These are phyloP conservation scores for Apiospora aurea DNA, from an alignment of 2,329 filamentous ascomycete genomes.

Conservation along the genomic window DNA sequence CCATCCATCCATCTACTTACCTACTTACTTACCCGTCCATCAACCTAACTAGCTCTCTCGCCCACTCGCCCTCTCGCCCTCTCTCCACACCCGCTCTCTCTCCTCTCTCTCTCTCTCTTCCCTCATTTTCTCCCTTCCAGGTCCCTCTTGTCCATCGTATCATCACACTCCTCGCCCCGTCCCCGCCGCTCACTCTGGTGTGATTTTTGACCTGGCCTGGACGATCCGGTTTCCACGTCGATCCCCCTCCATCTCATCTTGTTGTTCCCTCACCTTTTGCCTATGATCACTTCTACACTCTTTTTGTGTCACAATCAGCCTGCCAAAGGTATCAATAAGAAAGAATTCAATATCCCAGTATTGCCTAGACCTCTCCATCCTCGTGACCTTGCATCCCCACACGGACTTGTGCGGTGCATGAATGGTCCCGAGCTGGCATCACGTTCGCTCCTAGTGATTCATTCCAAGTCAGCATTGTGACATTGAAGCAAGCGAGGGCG, in stretches of 20 bases:
- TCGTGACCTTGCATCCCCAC: constrained; percentile 17
- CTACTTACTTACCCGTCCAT: constrained; percentile 21
- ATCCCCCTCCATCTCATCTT: constrained; percentile 6
- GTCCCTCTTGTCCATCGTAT: background rate
- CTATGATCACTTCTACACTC: constrained; percentile 6
- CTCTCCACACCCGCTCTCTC: constrained; percentile 20
- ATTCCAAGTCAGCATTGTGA: constrained; percentile 20
- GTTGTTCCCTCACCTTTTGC: background rate
- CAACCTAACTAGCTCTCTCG: constrained; percentile 11
- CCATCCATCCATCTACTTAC: constrained; percentile 4
- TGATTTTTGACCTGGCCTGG: constrained; percentile 3
- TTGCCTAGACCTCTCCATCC: constrained; percentile 19
- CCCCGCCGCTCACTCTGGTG: constrained; percentile 8
- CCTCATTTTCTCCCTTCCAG: constrained; percentile 21
- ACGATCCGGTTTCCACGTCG: background rate
- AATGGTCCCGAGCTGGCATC: constrained; percentile 18
- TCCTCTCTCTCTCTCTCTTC: constrained; percentile 23
- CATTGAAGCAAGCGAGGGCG: constrained; percentile 4
- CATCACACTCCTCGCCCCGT: constrained; percentile 1
- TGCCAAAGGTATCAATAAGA: constrained; percentile 20
- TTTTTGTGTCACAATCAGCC: constrained; percentile 14
- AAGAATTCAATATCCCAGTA: constrained; percentile 21
- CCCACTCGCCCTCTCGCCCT: background rate
- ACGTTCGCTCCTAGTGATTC: constrained; percentile 20
- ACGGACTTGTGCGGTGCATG: constrained; percentile 17